Evolutionary conservation across 192 early-diverging fungal species (phyloP), one percentile per base, ranked within the genome.

Genomic region (Lobulomyces angularis): DNA sequence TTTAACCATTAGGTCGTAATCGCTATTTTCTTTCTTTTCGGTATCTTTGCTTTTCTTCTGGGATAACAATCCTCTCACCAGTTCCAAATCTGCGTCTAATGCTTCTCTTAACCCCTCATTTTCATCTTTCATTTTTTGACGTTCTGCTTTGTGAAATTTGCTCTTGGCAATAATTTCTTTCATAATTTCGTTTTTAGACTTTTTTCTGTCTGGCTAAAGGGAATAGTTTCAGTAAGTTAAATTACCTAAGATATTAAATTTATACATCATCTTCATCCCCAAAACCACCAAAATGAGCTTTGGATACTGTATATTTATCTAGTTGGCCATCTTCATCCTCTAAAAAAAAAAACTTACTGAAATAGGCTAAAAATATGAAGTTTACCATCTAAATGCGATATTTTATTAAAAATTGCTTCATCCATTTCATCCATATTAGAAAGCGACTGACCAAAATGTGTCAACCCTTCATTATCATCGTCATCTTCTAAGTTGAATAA

Each of bases 151-250:
- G 71, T 95, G 79, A 48, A 77, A 50, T 61, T 99, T 99, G 64
- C 83, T 88, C 65, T 99, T 99, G 29, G 84, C 84, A 51, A 99
- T 97, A 21, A 99, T 55, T 57, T 99, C 92, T 55, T 84, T 82
- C 95, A 97, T 97, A 29, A 99, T 60, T 62, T 99, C 95, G 22
- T 73, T 75, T 61, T 90, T 91, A 23, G 84, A 77, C 63, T 93
- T 95, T 29, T 67, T 70, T 27, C 64, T 68, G 21, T 68, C 64
- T 33, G 56, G 53, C 14, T 59, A 55, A 18, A 42, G 21, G 27
- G 16, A 46, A 14, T 30, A 46, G n/a, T 19, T 4, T 20, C 8
- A 19, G 16, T 21, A 16, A 35, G 9, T 0, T 39, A 29, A 9
- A 20, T 46, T 46, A 53, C 53, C 18, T 39, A 2, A 3, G 2